Evolutionary conservation across 2,329 filamentous ascomycete genomes (phyloP).

Genomic region (Cercospora nicotianae): DNA sequence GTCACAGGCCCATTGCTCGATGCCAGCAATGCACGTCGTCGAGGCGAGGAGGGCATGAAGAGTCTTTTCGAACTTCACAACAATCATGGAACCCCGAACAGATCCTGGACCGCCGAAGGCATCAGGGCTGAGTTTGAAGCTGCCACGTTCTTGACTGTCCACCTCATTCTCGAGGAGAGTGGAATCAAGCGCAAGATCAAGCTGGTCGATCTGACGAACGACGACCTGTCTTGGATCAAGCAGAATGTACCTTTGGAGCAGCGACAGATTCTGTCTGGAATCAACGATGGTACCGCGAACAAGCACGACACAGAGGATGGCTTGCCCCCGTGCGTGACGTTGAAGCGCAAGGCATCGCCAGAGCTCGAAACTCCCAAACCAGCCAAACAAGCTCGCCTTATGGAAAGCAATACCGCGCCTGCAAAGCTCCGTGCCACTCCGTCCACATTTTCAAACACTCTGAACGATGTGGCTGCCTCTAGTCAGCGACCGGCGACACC

Average conservation of each 20-base stretch:
- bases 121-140: constrained; percentile 10
- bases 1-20: constrained; percentile 25
- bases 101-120: constrained; percentile 10
- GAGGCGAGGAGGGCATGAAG: constrained; percentile 25
- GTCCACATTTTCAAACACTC: not conserved
- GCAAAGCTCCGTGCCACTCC: not conserved
- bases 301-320: constrained; percentile 7
- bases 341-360: constrained; percentile 4
- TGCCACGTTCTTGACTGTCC: constrained; percentile 4
- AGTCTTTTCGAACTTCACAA: constrained; percentile 14
- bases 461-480: not conserved
- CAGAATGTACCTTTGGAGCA: constrained; percentile 7
- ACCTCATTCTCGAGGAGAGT: constrained; percentile 10
- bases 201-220: constrained; percentile 2
- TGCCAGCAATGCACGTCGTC: constrained; percentile 16
- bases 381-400: not conserved
- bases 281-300: not conserved
- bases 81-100: constrained; percentile 5
- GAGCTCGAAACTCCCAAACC: not conserved
- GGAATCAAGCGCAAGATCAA: constrained; percentile 9
- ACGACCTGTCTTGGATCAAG: constrained; percentile 6
- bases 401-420: not conserved
- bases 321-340: not conserved
- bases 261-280: constrained; percentile 10
- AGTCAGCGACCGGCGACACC: not conserved